Evolutionary conservation across 768 basidiomycete species (phyloP), one percentile per base, ranked within the genome.

Genomic region (Clavaria fumosa): DNA sequence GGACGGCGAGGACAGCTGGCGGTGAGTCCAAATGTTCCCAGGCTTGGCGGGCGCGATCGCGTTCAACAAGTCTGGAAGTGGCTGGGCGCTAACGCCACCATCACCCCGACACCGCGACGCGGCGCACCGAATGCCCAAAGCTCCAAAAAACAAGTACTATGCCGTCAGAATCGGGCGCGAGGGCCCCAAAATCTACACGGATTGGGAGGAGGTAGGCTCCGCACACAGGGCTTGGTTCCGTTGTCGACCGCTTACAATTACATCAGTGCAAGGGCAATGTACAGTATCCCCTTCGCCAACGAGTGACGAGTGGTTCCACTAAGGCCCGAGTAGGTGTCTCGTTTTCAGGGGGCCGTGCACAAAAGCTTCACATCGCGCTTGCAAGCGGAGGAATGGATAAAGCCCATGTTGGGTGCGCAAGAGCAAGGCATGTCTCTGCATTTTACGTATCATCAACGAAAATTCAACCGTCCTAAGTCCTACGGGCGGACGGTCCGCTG

Each of bases 181-280:
- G 41, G 78, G 74, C 2, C 67, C 71, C 0, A 64, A 57, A 24
- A 66, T 81, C 11, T 79, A 75, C 34, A 47, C 52, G 1, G 63
- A 58, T 10, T 80, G 78, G 78, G 62, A 67, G 18, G 69, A 77
- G 58, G 78, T 72, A 45, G 40, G 62, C 51, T n/a, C n/a, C n/a
- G n/a, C n/a, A 6, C 23, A 34, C 11, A 28, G 32, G 10, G 37
- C 24, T 38, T 11, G 7, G 2, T 34, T 19, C 17, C n/a, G 18
- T 17, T 2, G 19, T 24, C 17, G 19, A 17, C 5, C 7, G n/a
- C 30, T 14, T 21, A 31, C 35, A 31, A 14, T 9, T 35, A 4
- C 11, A 6, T 18, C 43, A 72, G 72, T 71, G 70, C 43, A 64
- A 61, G 23, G 50, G 51, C 9, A 69, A 67, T 38, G 72, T 68